Evolutionary conservation across 352 stramenopile species (phyloP).

Genomic region (Phytophthora capsici): DNA sequence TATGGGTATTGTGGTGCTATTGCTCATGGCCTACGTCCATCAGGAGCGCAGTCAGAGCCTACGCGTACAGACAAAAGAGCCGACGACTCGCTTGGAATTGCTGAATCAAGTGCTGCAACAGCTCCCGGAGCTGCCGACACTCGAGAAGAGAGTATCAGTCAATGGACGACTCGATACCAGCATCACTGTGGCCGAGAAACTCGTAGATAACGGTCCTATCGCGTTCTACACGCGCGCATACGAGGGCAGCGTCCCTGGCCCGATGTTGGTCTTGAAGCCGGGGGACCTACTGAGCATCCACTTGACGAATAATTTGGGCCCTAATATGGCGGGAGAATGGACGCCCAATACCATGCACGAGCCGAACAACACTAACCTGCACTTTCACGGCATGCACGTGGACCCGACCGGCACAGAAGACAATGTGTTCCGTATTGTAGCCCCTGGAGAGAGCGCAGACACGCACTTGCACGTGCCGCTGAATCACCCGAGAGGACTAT

Average conservation of each 20-base stretch:
- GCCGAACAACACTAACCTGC: conserved; percentile 82
- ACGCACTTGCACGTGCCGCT: conserved; percentile 61
- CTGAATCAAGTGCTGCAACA: conserved; percentile 39
- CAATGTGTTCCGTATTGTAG: conserved; percentile 73
- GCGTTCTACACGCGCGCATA: conserved; percentile 78
- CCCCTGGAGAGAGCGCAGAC: conserved; percentile 55
- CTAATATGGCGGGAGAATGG: conserved; percentile 47
- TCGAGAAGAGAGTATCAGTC: conserved; percentile 42
- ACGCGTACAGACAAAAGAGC: not conserved
- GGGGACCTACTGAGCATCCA: conserved; percentile 71
- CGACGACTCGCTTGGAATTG: conserved; percentile 2
- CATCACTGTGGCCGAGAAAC: conserved; percentile 49
- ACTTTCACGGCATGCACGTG: conserved; percentile 87
- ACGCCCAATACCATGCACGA: conserved; percentile 67
- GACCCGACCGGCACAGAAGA: conserved; percentile 79
- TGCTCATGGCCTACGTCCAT: conserved; percentile 29
- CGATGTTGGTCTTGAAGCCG: conserved; percentile 62
- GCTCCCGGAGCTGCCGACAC: conserved; percentile 44
- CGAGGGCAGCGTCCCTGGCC: conserved; percentile 62
- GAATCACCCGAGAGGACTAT: conserved; percentile 75
- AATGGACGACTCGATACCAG: conserved; percentile 73
- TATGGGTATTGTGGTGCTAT: conserved; percentile 22
- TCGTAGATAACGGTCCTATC: conserved; percentile 61
- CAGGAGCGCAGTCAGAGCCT: conserved; percentile 14
- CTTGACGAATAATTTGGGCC: conserved; percentile 60